Base-by-base conservation (phyloP, 2,329 filamentous ascomycete species). In the Arthrobotrys sphaeroides region DNA sequence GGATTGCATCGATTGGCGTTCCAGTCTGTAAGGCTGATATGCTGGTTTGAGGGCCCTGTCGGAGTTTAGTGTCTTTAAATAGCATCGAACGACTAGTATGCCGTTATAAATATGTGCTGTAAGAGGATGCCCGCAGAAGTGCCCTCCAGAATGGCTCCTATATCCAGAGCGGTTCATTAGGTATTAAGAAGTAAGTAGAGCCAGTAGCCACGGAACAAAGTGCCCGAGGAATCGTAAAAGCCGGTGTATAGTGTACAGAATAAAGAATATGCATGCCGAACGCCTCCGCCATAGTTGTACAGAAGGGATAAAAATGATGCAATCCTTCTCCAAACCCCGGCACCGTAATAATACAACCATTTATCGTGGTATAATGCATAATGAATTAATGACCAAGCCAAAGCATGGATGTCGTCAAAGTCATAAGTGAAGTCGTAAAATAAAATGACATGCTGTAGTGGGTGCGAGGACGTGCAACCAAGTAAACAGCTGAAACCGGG, bases 221-320 rank as follows among this genome's bases (percentile, higher is more conserved):
- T 38, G 51, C 16, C 24, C 51, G 28, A 38, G 51, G 31, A 31
- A 55, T 24, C 28, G 18, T 55, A 55, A 24, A 53, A 38, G 28
- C 51, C 31, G 51, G 31, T 65, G 49, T 59, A 42, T 68, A 68
- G 49, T 68, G 49, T 68, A 68, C 65, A 68, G 22, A 31, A 57
- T 45, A 45, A 55, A 55, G 36, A 47, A 38, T 31, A 67, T 68
- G 65, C 51, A 68, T 68, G 65, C 65, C 65, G 40, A 68, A 68
- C 65, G 65, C 65, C 65, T 49, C 22, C 28, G 28, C 42, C 38
- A 38, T 55, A 55, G 28, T 55, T 55, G n/a, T 55, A 55, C 53
- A 49, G 47, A 67, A 49, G 60, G 57, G 16, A 55, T 68, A 49
- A 55, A 59, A 59, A 68, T 42, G 12, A 47, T 60, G 42, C 24